These are phyloP conservation scores for Closterium sp. DNA, from an alignment of 139 green algal species.

Conservation along the genomic window DNA sequence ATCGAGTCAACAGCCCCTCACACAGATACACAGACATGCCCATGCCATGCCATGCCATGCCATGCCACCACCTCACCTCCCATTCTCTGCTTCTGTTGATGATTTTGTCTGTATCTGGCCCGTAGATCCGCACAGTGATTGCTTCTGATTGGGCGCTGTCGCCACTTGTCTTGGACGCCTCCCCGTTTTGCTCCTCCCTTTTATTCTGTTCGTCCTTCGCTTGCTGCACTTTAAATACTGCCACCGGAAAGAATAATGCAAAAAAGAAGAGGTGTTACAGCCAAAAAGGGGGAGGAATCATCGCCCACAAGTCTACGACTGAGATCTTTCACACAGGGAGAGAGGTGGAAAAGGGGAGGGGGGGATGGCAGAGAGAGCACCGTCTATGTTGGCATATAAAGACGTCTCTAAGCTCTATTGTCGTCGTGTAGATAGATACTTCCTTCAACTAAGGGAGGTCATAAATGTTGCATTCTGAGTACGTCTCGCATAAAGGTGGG, in stretches of 20 bases:
- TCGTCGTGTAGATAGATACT: too few relatives aligned
- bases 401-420: too few relatives aligned
- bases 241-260: not conserved
- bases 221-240: not conserved
- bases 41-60: not conserved
- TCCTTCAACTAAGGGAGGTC: too few relatives aligned
- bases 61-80: conserved; percentile 22
- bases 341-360: too few relatives aligned
- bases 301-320: not conserved
- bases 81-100: conserved; percentile 76
- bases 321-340: too few relatives aligned
- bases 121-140: conserved; percentile 84
- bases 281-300: too few relatives aligned
- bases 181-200: not conserved
- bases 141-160: conserved; percentile 33
- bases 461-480: too few relatives aligned
- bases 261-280: too few relatives aligned
- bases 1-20: not conserved
- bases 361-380: too few relatives aligned
- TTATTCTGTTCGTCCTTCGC: not conserved
- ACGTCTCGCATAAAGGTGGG: not conserved
- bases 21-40: not conserved
- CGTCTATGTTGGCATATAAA: too few relatives aligned
- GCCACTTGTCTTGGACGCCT: not conserved
- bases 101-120: conserved; percentile 81